A percentile compares a stretch with the other conserved stretches of the same genome.
Conservation (phyloP, 2,329 filamentous ascomycete species). For the Scedosporium boydii region DNA sequence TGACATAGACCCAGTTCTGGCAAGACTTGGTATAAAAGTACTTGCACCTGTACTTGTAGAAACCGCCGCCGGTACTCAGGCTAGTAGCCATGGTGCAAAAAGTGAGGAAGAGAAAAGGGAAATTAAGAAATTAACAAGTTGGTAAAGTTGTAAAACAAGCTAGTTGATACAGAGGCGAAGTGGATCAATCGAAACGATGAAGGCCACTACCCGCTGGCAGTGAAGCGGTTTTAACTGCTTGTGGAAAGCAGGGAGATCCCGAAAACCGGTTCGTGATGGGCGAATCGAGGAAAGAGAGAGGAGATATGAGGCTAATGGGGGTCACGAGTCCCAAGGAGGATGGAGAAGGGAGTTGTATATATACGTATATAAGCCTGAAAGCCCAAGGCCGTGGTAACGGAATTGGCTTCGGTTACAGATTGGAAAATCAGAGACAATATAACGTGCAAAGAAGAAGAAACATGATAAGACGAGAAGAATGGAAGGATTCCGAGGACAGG, state of each 20-base stretch:
- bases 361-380: no score
- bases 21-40: constrained; percentile 43
- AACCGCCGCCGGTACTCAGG: constrained; percentile 27
- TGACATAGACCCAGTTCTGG: constrained; percentile 44
- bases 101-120: background rate
- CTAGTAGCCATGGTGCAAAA: background rate
- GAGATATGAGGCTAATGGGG: no score
- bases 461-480: no score
- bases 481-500: background rate
- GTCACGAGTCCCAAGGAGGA: no score
- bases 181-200: background rate
- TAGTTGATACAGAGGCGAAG: background rate
- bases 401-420: no score
- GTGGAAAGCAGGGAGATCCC: background rate
- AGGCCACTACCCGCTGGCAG: constrained; percentile 3
- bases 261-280: no score
- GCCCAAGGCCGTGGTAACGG: no score
- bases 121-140: background rate
- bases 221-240: constrained; percentile 2
- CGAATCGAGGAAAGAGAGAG: no score
- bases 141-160: background rate
- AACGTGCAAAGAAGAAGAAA: no score
- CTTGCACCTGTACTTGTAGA: constrained; percentile 46
- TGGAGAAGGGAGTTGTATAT: no score
- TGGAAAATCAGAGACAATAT: no score